A percentile compares a stretch with the other conserved stretches of the same genome.
Conservation (phyloP, 2,329 filamentous ascomycete genomes). For the Sclerotinia minor region DNA sequence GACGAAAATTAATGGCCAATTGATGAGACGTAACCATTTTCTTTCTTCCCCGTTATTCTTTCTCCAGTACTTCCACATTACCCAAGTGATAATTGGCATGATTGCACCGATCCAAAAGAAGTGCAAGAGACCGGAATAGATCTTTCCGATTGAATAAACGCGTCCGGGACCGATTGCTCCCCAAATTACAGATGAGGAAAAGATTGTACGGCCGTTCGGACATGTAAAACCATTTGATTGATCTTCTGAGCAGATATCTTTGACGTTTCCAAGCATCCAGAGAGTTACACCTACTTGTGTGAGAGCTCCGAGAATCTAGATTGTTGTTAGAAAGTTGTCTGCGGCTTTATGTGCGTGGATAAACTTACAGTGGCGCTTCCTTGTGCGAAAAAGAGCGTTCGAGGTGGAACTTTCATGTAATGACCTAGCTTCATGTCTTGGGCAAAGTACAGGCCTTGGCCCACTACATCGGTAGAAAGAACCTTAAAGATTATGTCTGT, state of each 20-base stretch:
- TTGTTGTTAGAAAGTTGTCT: not conserved
- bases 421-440: conserved; percentile 53
- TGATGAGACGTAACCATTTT: conserved; percentile 40
- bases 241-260: conserved; percentile 59
- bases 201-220: conserved; percentile 55
- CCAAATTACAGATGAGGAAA: conserved; percentile 73
- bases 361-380: conserved; percentile 61
- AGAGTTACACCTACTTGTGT: conserved; percentile 66
- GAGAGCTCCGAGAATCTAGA: conserved; percentile 59
- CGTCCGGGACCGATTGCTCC: conserved; percentile 70
- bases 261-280: conserved; percentile 59
- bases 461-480: conserved; percentile 46
- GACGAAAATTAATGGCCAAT: conserved; percentile 39
- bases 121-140: conserved; percentile 66
- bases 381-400: conserved; percentile 44
- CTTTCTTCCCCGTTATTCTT: conserved; percentile 37
- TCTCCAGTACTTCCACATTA: conserved; percentile 43
- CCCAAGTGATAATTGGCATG: conserved; percentile 58
- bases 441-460: conserved; percentile 49
- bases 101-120: conserved; percentile 70
- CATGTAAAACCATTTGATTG: conserved; percentile 59
- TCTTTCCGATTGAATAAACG: conserved; percentile 64
- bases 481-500: conserved; percentile 79
- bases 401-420: conserved; percentile 44
- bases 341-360: conserved; percentile 36